phyloP scores from a whole-genome alignment of 75 land plant genomes.

The Adiantum capillusveneris region DNA sequence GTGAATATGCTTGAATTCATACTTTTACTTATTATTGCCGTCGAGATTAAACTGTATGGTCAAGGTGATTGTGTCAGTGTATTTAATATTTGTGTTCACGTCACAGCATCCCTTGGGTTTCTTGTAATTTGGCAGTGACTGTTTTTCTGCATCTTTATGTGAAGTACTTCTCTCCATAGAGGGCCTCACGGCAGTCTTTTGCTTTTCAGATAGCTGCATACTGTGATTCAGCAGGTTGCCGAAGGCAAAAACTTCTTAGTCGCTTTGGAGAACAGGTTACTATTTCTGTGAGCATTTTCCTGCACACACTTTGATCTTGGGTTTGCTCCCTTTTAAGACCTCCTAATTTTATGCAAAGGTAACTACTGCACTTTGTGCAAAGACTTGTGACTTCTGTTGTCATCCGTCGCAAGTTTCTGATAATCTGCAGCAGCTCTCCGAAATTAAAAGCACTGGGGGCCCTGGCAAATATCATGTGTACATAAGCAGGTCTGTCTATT shows the following conservation, averaged over 20 bases:
- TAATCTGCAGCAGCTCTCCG: conserved; percentile 41
- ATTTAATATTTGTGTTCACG: too few species aligned
- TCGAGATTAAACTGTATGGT: too few species aligned
- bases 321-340: too few species aligned
- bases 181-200: not conserved
- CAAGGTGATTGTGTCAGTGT: too few species aligned
- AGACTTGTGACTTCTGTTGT: conserved; percentile 81
- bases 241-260: conserved; percentile 67
- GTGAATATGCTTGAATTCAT: too few species aligned
- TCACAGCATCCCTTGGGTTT: too few species aligned
- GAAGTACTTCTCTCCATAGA: too few species aligned
- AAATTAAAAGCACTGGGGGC: conserved; percentile 1
- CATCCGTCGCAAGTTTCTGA: conserved; percentile 48
- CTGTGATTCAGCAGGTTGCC: conserved; percentile 78
- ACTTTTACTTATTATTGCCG: too few species aligned
- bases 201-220: conserved; percentile 64
- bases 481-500: not conserved
- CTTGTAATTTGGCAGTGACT: too few species aligned
- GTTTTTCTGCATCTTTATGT: too few species aligned
- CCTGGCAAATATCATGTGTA: not conserved
- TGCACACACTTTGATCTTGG: too few species aligned
- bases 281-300: too few species aligned
- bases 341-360: conserved; percentile 25
- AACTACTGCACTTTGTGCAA: conserved; percentile 51
- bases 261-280: conserved; percentile 91